Percentiles rank a stretch among this genome's conserved stretches.
These are phyloP conservation scores for Entophlyctis helioformis DNA, from an alignment of 192 early-diverging fungal genomes.

Conservation along the genomic window DNA sequence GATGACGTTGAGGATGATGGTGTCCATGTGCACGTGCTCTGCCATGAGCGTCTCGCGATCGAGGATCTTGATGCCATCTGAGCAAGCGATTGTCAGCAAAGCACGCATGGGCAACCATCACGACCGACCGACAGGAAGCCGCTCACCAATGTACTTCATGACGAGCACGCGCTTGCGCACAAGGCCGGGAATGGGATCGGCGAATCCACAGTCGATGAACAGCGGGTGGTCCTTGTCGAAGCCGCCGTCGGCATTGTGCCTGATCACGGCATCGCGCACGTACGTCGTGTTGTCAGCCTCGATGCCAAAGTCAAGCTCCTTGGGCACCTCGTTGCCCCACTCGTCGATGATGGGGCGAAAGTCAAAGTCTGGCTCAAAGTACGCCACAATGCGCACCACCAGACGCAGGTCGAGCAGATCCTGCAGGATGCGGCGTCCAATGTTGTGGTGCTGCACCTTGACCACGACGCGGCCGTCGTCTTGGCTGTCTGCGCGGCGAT, in stretches of 20 bases:
- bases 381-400: constrained; percentile 4
- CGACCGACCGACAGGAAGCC: no score
- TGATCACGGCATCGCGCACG: constrained; percentile 3
- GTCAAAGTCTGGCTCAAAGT: constrained; percentile 12
- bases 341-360: constrained; percentile 8
- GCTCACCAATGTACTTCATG: constrained; percentile 8
- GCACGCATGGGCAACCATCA: no score
- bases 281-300: constrained; percentile 14
- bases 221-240: not conserved
- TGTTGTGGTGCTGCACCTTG: constrained; percentile 18
- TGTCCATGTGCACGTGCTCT: constrained; percentile 4
- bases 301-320: constrained; percentile 18
- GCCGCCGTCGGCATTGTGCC: constrained; percentile 1
- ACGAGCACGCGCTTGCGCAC: constrained; percentile 1
- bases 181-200: constrained; percentile 6
- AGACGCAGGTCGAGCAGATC: constrained; percentile 8
- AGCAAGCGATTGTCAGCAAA: not conserved
- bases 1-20: constrained; percentile 6
- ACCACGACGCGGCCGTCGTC: constrained; percentile 5
- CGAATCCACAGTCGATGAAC: constrained; percentile 8
- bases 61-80: constrained; percentile 9
- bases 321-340: constrained; percentile 14
- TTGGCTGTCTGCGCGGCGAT: constrained; percentile 7
- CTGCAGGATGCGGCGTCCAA: constrained; percentile 6
- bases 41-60: not conserved